These are phyloP conservation scores for Solanum chacoense DNA, from an alignment of 305 asterid genomes.

Conservation along the genomic window DNA sequence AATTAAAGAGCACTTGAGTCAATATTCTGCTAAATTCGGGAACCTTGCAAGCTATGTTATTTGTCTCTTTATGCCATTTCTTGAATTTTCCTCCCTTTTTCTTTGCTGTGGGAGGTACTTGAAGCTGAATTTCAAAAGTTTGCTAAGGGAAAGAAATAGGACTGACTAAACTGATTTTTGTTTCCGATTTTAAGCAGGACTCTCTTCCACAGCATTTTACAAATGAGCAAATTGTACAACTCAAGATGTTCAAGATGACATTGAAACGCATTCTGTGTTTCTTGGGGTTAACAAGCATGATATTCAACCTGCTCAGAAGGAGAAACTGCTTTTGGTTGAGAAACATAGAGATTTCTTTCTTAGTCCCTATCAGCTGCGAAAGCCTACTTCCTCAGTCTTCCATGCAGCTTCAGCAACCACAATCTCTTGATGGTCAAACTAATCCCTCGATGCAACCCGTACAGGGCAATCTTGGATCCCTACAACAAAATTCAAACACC, in stretches of 20 bases:
- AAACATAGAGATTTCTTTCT: neutral
- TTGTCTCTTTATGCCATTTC: neutral
- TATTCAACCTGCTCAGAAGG: neutral
- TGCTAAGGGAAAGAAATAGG: neutral
- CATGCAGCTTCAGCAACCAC: slow-evolving; percentile 62
- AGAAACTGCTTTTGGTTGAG: neutral
- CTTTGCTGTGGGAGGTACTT: neutral
- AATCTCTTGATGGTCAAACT: slow-evolving; percentile 67
- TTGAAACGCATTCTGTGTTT: neutral
- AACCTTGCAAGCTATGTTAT: neutral
- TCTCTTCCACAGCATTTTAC: neutral
- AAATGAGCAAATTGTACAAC: neutral
- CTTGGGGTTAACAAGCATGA: neutral
- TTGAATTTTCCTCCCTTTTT: neutral
- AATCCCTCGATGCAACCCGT: slow-evolving; percentile 63
- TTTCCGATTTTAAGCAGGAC: neutral
- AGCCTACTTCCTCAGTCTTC: slow-evolving; percentile 26
- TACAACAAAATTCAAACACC: no score
- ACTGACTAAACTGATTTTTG: no score
- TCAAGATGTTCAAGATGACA: neutral
- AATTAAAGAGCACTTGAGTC: neutral
- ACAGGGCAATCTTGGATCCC: slow-evolving; percentile 6
- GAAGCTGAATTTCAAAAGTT: neutral
- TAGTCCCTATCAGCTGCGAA: neutral
- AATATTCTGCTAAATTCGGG: neutral